These are phyloP conservation scores for Sporothrix sp. DNA, from an alignment of 2,329 filamentous ascomycete species.

Conservation along the genomic window DNA sequence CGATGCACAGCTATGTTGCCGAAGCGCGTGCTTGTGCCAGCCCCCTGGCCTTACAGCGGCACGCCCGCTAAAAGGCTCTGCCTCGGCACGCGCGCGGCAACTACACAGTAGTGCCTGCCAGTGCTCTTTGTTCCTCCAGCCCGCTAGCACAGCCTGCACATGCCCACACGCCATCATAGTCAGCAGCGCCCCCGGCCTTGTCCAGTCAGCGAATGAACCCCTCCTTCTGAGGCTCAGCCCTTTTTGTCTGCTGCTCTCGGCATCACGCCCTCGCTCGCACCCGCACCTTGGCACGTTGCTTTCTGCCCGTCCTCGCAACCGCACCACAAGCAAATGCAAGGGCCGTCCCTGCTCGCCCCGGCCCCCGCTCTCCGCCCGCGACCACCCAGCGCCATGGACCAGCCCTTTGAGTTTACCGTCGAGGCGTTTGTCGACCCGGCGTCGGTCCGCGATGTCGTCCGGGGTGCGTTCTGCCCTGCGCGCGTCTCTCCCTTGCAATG, in stretches of 20 bases:
- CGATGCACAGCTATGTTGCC: neutral
- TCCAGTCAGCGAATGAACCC: no score
- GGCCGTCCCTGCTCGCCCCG: slow-evolving; percentile 4
- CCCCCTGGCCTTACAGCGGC: neutral
- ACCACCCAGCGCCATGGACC: no score
- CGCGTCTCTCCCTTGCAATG: slow-evolving; percentile 8
- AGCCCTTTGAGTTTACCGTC: slow-evolving; percentile 75
- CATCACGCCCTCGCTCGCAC: no score
- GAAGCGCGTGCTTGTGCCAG: slow-evolving; percentile 1
- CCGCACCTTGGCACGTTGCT: no score
- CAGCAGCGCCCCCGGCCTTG: no score
- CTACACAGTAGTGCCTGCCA: no score
- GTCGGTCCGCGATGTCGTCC: slow-evolving; percentile 84
- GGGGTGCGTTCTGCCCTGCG: slow-evolving; percentile 50
- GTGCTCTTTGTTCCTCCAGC: no score
- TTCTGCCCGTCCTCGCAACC: neutral
- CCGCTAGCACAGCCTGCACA: no score
- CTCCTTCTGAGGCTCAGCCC: no score
- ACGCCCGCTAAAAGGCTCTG: no score
- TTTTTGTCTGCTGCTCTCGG: no score
- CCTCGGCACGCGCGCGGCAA: slow-evolving; percentile 24
- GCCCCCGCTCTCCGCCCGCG: neutral
- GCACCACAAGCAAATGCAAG: neutral
- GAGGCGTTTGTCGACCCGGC: slow-evolving; percentile 87
- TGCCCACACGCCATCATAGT: no score